Conservation (phyloP, 768 basidiomycete genomes). For the Leccinum rimulosum region DNA sequence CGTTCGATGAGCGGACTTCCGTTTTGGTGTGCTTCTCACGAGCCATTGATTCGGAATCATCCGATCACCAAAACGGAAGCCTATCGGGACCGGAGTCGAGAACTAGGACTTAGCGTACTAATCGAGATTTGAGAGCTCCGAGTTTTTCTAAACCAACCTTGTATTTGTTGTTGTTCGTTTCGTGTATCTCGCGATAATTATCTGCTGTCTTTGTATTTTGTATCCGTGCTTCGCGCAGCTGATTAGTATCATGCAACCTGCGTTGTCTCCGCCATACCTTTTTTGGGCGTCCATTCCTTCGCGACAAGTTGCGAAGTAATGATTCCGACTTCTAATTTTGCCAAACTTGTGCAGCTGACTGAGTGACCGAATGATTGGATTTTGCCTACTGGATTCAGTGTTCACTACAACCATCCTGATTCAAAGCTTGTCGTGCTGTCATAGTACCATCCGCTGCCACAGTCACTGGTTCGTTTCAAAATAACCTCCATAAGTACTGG, state of each 20-base stretch:
- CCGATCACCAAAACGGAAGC: too few relatives aligned
- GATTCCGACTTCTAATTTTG: neutral
- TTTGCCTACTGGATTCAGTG: neutral
- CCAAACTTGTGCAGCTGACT: neutral
- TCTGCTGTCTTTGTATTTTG: too few relatives aligned
- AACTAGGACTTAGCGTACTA: too few relatives aligned
- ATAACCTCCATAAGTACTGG: neutral
- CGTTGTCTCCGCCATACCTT: neutral
- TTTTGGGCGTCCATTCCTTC: conserved; percentile 1
- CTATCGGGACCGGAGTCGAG: too few relatives aligned
- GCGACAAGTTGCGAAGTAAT: neutral
- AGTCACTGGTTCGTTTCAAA: conserved; percentile 15
- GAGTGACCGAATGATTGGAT: neutral
- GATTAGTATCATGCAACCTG: neutral
- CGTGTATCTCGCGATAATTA: too few relatives aligned
- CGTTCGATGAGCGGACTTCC: neutral
- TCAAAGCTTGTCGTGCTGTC: neutral
- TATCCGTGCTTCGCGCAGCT: neutral
- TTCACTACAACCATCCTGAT: neutral
- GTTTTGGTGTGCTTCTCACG: too few relatives aligned
- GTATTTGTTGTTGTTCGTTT: too few relatives aligned
- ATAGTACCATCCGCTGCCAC: neutral
- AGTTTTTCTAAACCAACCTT: too few relatives aligned
- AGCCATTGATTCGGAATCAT: too few relatives aligned
- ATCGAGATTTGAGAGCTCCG: too few relatives aligned